These are phyloP conservation scores for Mucor lusitanicus DNA, from an alignment of 371 early-diverging fungal genomes.

Conservation along the genomic window DNA sequence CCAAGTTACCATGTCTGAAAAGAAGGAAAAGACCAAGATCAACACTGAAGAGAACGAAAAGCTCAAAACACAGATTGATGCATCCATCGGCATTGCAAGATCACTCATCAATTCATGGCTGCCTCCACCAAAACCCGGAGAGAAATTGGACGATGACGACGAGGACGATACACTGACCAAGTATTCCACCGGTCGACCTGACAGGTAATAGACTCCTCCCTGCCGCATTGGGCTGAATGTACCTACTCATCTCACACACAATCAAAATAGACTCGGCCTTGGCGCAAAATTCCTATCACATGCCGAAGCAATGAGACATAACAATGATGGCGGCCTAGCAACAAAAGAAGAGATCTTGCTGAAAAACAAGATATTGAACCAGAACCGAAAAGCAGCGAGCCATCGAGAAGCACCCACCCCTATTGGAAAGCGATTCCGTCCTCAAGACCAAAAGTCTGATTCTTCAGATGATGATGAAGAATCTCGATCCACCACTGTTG, in stretches of 20 bases:
- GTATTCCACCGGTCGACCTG: conserved; percentile 51
- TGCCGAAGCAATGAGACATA: conserved; percentile 55
- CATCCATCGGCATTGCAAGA: conserved; percentile 46
- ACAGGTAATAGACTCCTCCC: conserved; percentile 27
- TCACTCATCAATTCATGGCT: conserved; percentile 51
- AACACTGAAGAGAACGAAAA: conserved; percentile 44
- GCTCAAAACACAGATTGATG: conserved; percentile 51
- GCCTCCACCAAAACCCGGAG: conserved; percentile 39
- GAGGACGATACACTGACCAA: conserved; percentile 28
- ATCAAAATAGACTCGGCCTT: conserved; percentile 48
- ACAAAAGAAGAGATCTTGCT: conserved; percentile 43
- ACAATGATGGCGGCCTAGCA: conserved; percentile 28
- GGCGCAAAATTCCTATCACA: conserved; percentile 65
- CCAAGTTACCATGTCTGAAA: conserved; percentile 2
- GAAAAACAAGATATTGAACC: conserved; percentile 51
- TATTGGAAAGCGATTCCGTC: conserved; percentile 18
- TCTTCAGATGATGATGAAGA: conserved; percentile 52
- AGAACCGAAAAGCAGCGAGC: conserved; percentile 41
- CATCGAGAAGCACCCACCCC: conserved; percentile 29
- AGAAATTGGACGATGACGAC: conserved; percentile 35
- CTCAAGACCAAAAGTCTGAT: conserved; percentile 6
- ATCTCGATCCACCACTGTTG: conserved; percentile 33
- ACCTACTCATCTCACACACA: not conserved
- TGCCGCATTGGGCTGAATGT: not conserved
- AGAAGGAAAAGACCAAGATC: conserved; percentile 13